A percentile compares a stretch with the other conserved stretches of the same genome.
phyloP scores from a whole-genome alignment of 306 rosid species.

The Castanopsis chinensis region DNA sequence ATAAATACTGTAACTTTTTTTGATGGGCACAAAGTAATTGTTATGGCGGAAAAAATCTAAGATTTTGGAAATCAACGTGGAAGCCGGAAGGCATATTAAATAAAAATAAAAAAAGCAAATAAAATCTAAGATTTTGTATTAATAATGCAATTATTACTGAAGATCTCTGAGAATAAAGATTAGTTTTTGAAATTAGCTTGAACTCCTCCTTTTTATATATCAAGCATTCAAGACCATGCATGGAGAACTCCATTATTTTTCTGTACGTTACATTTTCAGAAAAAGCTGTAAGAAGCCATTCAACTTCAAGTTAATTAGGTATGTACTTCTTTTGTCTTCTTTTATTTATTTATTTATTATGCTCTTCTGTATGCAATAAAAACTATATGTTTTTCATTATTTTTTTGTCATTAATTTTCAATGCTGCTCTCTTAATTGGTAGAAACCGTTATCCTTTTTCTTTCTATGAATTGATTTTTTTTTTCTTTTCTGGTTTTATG shows the following conservation, averaged over 20 bases:
- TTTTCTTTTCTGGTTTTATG: too few relatives aligned
- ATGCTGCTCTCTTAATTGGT: neutral
- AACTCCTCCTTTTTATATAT: neutral
- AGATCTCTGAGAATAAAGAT: slow-evolving; percentile 1
- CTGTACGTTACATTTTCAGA: neutral
- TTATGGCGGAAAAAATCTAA: too few relatives aligned
- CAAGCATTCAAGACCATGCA: neutral
- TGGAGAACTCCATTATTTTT: neutral
- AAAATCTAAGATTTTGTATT: neutral
- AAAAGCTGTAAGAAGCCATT: neutral
- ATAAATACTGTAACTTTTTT: too few relatives aligned
- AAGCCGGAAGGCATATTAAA: too few relatives aligned
- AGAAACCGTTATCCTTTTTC: neutral
- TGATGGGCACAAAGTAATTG: too few relatives aligned
- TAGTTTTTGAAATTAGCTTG: neutral
- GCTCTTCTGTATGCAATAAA: neutral
- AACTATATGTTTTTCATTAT: neutral
- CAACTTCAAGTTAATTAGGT: neutral
- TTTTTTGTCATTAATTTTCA: neutral
- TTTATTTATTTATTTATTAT: too few relatives aligned
- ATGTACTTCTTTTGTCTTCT: neutral
- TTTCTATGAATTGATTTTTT: too few relatives aligned
- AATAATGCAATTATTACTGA: neutral
- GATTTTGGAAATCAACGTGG: too few relatives aligned
- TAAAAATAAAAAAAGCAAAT: neutral